Evolutionary conservation across 2,329 filamentous ascomycete genomes (phyloP).

Genomic region (Sporothrix mexicana): DNA sequence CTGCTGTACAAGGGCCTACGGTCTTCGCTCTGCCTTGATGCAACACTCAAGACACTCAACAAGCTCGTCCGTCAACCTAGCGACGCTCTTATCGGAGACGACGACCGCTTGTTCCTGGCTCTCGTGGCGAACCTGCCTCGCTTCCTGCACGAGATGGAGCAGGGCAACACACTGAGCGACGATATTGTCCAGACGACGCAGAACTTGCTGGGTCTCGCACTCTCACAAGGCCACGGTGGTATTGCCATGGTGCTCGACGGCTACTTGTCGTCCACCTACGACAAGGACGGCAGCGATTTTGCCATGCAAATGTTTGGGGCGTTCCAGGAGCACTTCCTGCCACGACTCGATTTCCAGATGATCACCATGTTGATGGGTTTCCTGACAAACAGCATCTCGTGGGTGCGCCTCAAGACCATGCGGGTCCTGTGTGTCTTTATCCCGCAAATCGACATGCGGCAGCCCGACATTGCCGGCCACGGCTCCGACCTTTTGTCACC

Average conservation of each 20-base stretch:
- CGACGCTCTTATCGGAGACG: conserved; percentile 80
- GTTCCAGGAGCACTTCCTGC: conserved; percentile 77
- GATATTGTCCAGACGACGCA: conserved; percentile 68
- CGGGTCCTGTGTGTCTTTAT: conserved; percentile 84
- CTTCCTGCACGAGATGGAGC: conserved; percentile 82
- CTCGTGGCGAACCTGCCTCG: conserved; percentile 90
- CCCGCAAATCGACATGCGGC: conserved; percentile 90
- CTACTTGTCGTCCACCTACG: conserved; percentile 71
- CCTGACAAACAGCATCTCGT: conserved; percentile 83
- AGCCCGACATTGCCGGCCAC: conserved; percentile 85
- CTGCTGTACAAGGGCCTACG: conserved; percentile 90
- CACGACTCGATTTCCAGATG: conserved; percentile 80
- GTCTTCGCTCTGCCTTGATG: conserved; percentile 80
- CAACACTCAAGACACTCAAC: conserved; percentile 78
- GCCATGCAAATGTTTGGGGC: conserved; percentile 74
- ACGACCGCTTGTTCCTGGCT: conserved; percentile 81
- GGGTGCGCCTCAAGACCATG: conserved; percentile 94
- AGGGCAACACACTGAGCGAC: conserved; percentile 52
- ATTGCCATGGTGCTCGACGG: conserved; percentile 73
- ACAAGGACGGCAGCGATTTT: conserved; percentile 72
- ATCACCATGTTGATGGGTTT: conserved; percentile 90
- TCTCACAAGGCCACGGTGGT: conserved; percentile 69
- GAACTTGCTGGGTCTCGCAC: conserved; percentile 73
- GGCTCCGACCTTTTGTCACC: conserved; percentile 96
- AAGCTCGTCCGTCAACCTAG: conserved; percentile 78